Conservation (phyloP, 768 basidiomycete genomes). For the Tubosaeta brunneosetosa region DNA sequence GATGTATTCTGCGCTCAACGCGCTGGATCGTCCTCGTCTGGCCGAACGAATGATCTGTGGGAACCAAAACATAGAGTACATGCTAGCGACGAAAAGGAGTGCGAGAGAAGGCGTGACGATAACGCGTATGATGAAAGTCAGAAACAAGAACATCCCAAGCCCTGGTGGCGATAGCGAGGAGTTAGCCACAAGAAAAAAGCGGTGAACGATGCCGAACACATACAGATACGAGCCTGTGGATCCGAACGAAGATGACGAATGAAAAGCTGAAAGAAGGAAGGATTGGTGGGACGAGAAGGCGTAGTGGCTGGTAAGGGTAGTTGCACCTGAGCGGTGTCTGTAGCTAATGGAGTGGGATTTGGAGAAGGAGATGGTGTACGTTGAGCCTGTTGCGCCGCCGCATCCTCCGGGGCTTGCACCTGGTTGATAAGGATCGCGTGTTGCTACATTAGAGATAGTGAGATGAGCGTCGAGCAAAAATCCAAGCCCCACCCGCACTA, state of each 20-base stretch:
- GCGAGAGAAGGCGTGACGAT: slow-evolving; percentile 64
- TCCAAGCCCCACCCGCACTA: slow-evolving; percentile 4
- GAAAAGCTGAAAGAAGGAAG: slow-evolving; percentile 44
- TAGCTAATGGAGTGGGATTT: slow-evolving; percentile 1
- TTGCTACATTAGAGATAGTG: slow-evolving; percentile 48
- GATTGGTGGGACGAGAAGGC: slow-evolving; percentile 12
- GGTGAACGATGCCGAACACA: slow-evolving; percentile 18
- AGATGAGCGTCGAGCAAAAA: background rate
- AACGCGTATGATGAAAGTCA: slow-evolving; percentile 71
- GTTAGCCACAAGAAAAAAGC: background rate
- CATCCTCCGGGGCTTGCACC: slow-evolving; percentile 76
- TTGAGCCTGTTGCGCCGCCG: slow-evolving; percentile 29
- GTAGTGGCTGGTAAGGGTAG: slow-evolving; percentile 19
- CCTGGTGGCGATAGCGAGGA: slow-evolving; percentile 37
- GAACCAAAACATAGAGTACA: slow-evolving; percentile 81
- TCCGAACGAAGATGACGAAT: slow-evolving; percentile 60
- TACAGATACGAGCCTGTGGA: slow-evolving; percentile 70
- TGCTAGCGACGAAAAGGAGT: slow-evolving; percentile 56
- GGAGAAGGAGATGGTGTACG: slow-evolving; percentile 6
- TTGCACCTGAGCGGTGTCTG: slow-evolving; percentile 10
- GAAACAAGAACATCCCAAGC: slow-evolving; percentile 60
- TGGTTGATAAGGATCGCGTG: slow-evolving; percentile 76
- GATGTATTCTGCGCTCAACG: slow-evolving; percentile 64
- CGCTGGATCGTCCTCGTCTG: slow-evolving; percentile 64
- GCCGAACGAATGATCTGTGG: slow-evolving; percentile 80